Evolutionary conservation across 2,329 filamentous ascomycete species (phyloP), one percentile per base, ranked within the genome.

Genomic region (Sporothrix sp.): DNA sequence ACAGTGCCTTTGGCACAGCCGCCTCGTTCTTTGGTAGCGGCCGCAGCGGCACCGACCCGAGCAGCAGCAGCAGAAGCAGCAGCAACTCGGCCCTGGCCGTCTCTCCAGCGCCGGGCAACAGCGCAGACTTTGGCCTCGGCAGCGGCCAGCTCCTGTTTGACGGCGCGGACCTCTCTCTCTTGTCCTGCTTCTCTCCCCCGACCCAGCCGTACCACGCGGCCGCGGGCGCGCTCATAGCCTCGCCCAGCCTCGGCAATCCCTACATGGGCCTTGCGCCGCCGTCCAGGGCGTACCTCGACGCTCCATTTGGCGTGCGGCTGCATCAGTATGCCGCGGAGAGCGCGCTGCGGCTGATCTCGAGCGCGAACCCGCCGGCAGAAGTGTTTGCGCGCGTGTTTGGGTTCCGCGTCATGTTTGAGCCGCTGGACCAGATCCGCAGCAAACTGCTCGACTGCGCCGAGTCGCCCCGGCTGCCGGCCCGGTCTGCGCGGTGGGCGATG

Each of bases 241-340:
- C 58, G 50, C 48, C 44, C 4, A 48, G 53, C 65, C 54, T 60
- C 49, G 57, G 48, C 62, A 62, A 7, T 60, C 51, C 64, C 2
- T 69, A 67, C 35, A 61, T 62, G 7, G 56, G 64, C 0, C 61
- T 75, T 14, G 65, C 70, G 1, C 55, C 68, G 1, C 75, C 78
- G 1, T 67, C 63, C 20, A 80, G 79, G 0, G 82, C 79, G 9
- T 74, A 76, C 51, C 71, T 78, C 23, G 85, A 90, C 62, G 68
- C 71, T 1, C 81, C 75, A 1, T 90, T 94, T 58, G 80, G 81
- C 10, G 78, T 85, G 7, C 75, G 84, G 4, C 68, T 94, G 4
- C 84, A 87, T 44, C 78, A 87, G 37, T 72, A 72, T 48, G 73
- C 79, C 2, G 58, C 82, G 1, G 85, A 94, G 64, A 66, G 71